Percentiles rank a stretch among this genome's conserved stretches.
phyloP scores from a whole-genome alignment of 2,329 filamentous ascomycete species.

The Penicillium aurantiogriseum region DNA sequence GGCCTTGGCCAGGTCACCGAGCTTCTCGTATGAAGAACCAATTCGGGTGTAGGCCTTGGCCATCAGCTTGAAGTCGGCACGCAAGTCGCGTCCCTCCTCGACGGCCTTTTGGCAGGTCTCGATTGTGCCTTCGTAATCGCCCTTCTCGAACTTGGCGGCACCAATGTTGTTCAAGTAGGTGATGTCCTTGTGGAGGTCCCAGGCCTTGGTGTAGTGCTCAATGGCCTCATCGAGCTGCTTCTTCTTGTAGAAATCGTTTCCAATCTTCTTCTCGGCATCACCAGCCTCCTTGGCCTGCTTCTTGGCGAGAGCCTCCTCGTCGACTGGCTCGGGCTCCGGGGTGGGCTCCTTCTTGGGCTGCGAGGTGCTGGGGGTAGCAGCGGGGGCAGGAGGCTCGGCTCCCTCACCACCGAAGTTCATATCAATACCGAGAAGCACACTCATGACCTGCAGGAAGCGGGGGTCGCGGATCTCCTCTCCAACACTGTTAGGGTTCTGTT shows the following conservation, averaged over 20 bases:
- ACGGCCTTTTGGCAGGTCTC: conserved; percentile 84
- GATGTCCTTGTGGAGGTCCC: conserved; percentile 93
- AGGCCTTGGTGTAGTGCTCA: conserved; percentile 89
- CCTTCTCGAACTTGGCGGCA: conserved; percentile 93
- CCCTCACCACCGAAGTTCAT: conserved; percentile 67
- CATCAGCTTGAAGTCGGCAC: conserved; percentile 96
- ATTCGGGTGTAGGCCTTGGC: conserved; percentile 97
- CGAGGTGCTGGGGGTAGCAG: conserved; percentile 54
- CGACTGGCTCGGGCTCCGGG: conserved; percentile 65
- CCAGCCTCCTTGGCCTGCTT: conserved; percentile 89
- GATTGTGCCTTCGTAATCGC: conserved; percentile 84
- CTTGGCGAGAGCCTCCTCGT: conserved; percentile 80
- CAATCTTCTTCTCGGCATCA: conserved; percentile 90
- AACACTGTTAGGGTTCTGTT: conserved; percentile 75
- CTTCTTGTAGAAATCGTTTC: conserved; percentile 98
- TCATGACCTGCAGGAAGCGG: conserved; percentile 88
- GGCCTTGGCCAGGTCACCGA: conserved; percentile 74
- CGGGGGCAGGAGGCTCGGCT: conserved; percentile 64
- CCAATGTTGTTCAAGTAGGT: conserved; percentile 96
- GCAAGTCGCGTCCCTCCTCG: conserved; percentile 82
- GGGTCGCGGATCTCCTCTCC: conserved; percentile 84
- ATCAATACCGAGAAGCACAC: conserved; percentile 89
- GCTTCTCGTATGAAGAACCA: conserved; percentile 88
- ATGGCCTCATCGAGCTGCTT: conserved; percentile 94
- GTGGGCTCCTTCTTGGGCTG: conserved; percentile 58